Evolutionary conservation across 495 filamentous ascomycete species (phyloP), one percentile per base, ranked within the genome.

Genomic region (Xylaria palmicola): DNA sequence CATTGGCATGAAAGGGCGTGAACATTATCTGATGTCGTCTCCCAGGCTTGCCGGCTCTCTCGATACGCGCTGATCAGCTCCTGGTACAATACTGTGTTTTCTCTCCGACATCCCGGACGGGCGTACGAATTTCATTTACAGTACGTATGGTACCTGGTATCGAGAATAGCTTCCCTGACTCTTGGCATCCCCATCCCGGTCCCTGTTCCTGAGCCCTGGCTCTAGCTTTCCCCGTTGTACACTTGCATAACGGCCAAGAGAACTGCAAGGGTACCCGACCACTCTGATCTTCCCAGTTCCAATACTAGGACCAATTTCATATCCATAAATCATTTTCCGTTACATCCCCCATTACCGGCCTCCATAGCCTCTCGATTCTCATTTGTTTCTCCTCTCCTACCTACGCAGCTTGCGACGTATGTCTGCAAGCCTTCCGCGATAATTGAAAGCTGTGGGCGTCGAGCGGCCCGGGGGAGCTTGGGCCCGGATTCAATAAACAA

Each of bases 231-330:
- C 58, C 58, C 48, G 64, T 50, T 40, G 56, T 49, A 45, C 55
- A 47, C 63, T 68, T 67, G 68, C 66, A 71, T 71, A 63, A 69
- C 60, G 64, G 64, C 68, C 62, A 63, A 64, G 58, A 61, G 57
- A 61, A 63, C 63, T 62, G 62, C 57, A 67, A 63, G 60, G 63
- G 59, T 61, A 62, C 52, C 64, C 63, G 56, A 65, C 63, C 63
- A 59, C 56, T 60, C 63, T 66, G 62, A 67, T 71, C 66, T 64
- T 62, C 62, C 65, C 62, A 64, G 62, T 63, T 56, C 62, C 68
- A 65, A 69, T 60, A 60, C 57, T 56, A 17, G 60, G 66, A 64
- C 60, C 60, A 39, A n/a, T 56, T 58, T 65, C 68, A 67, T 69
- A 71, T 67, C 64, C 66, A 65, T 63, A 62, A 52, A 41, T 58